Evolutionary conservation across 257 asterid species (phyloP).

Genomic region (Primulina huaijiensis): DNA sequence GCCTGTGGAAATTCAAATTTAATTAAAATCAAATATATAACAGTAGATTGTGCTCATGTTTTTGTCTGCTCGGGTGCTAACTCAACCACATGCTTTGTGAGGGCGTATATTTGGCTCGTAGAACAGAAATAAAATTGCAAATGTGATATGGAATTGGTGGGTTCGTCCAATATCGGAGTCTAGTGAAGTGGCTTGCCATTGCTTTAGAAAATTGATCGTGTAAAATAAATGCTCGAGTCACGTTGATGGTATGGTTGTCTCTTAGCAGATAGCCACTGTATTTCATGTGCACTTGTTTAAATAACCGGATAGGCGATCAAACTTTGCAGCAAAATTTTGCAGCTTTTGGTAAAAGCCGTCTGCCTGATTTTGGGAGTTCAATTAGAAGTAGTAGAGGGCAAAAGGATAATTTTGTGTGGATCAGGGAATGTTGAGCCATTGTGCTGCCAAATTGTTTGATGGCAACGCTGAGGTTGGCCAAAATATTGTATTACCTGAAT

Average conservation of each 20-base stretch:
- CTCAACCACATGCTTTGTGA: not conserved
- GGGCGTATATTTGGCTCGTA: not conserved
- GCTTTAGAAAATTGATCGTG: not conserved
- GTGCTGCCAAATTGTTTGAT: not conserved
- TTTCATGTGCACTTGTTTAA: not conserved
- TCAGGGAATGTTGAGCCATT: not conserved
- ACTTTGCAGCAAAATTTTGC: no score
- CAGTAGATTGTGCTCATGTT: not conserved
- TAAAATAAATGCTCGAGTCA: not conserved
- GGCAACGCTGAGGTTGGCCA: not conserved
- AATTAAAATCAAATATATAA: not conserved
- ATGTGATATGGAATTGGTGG: not conserved
- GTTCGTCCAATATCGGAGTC: conserved; percentile 7
- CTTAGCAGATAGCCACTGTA: not conserved
- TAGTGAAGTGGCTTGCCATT: not conserved
- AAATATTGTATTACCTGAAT: not conserved
- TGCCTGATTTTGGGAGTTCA: not conserved
- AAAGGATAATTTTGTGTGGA: not conserved
- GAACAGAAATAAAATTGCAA: not conserved
- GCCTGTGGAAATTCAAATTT: not conserved
- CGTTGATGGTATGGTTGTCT: not conserved
- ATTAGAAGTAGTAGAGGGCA: not conserved
- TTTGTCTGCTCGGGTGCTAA: not conserved
- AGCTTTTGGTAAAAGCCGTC: not conserved
- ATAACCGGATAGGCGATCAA: no score